Evolutionary conservation across 768 basidiomycete species (phyloP).

Genomic region (Russula griseocarnosa): DNA sequence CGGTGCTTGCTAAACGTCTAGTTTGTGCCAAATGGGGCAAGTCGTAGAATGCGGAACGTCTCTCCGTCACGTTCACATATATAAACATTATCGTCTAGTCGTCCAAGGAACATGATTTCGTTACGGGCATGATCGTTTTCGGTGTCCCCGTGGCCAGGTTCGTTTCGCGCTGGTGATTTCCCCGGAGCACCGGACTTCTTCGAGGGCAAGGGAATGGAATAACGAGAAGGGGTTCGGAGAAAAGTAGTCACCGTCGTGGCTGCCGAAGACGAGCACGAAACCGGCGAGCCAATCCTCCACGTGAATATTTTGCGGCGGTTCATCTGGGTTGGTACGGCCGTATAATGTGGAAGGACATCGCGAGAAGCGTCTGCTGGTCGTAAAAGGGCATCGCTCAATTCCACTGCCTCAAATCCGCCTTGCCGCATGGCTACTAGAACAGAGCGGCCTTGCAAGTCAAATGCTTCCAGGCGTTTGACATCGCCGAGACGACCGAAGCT

Average conservation of each 20-base stretch:
- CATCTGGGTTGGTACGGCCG: constrained; percentile 53
- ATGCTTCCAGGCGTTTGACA: constrained; percentile 76
- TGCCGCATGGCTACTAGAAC: constrained; percentile 83
- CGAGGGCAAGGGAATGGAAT: constrained; percentile 31
- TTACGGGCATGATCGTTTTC: constrained; percentile 52
- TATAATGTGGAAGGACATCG: constrained; percentile 65
- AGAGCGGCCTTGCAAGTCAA: constrained; percentile 70
- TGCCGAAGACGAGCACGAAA: constrained; percentile 27
- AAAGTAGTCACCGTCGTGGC: background rate
- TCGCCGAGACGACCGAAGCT: constrained; percentile 62
- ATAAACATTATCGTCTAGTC: constrained; percentile 72
- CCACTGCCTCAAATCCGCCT: constrained; percentile 78
- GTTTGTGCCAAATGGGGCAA: constrained; percentile 44
- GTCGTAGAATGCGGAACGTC: constrained; percentile 70
- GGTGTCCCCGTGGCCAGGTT: constrained; percentile 47
- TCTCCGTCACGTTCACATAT: constrained; percentile 72
- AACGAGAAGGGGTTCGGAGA: constrained; percentile 38
- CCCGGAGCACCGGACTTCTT: constrained; percentile 50
- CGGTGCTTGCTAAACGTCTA: constrained; percentile 18
- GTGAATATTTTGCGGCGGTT: constrained; percentile 72
- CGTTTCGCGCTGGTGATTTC: constrained; percentile 49
- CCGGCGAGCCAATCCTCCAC: constrained; percentile 77
- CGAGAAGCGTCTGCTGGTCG: constrained; percentile 79
- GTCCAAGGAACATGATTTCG: constrained; percentile 78
- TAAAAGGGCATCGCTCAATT: constrained; percentile 73